Evolutionary conservation across 805 yeast genomes (phyloP).

Genomic region (Kuraishia ogatae): DNA sequence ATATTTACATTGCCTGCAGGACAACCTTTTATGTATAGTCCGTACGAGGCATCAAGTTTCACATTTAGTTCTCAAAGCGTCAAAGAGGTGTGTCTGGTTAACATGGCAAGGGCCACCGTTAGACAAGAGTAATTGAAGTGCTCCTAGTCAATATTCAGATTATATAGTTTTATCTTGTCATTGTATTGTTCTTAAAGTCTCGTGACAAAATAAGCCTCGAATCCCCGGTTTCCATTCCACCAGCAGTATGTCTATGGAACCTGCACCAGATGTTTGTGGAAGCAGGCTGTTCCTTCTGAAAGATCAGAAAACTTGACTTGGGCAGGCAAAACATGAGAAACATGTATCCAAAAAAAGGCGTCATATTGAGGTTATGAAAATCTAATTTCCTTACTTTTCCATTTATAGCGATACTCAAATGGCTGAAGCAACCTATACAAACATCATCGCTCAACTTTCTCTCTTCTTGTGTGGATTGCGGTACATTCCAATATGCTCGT

Average conservation of each 20-base stretch:
- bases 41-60: constrained; percentile 36
- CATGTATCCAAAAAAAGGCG: too few species aligned
- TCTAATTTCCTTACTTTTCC: too few species aligned
- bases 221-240: constrained; percentile 27
- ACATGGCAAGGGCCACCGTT: constrained; percentile 51
- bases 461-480: too few species aligned
- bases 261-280: constrained; percentile 42
- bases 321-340: constrained; percentile 15
- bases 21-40: constrained; percentile 42
- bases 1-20: constrained; percentile 36
- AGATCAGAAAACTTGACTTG: constrained; percentile 23
- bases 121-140: constrained; percentile 53
- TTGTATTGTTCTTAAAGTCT: constrained; percentile 27
- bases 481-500: too few species aligned
- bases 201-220: constrained; percentile 34
- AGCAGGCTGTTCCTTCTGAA: constrained; percentile 24
- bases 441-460: too few species aligned
- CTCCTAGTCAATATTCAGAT: constrained; percentile 43
- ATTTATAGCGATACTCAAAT: too few species aligned
- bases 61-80: constrained; percentile 4
- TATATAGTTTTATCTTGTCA: constrained; percentile 31
- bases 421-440: too few species aligned
- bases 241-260: constrained; percentile 45
- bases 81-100: constrained; percentile 26
- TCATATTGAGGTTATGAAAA: too few species aligned